A percentile compares a stretch with the other conserved stretches of the same genome.
Evolutionary conservation across 2,329 filamentous ascomycete genomes (phyloP).

Genomic region (Cladosporium sp.): DNA sequence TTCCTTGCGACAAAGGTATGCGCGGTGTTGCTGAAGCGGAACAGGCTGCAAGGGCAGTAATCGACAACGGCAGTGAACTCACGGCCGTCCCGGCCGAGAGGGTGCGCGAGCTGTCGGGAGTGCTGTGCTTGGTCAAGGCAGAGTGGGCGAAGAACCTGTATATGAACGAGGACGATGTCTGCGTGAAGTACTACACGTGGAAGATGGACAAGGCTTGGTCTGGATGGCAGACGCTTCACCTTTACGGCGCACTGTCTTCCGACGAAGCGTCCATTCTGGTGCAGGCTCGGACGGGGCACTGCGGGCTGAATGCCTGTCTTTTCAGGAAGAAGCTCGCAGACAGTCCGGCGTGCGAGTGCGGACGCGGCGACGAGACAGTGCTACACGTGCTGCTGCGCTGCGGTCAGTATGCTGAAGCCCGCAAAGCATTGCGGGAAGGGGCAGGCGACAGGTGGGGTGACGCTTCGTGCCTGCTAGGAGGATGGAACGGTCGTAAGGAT

Average conservation of each 20-base stretch:
- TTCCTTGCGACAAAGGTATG: background rate
- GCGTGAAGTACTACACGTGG: too few relatives aligned
- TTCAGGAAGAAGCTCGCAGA: background rate
- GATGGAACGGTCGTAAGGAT: slow-evolving; percentile 21
- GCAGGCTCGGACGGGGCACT: background rate
- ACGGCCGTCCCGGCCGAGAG: slow-evolving; percentile 12
- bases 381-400: background rate
- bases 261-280: background rate
- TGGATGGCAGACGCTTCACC: background rate
- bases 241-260: background rate
- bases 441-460: slow-evolving; percentile 12
- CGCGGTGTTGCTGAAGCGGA: background rate
- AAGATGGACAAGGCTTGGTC: slow-evolving; percentile 13
- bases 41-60: background rate
- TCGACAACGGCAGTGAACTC: slow-evolving; percentile 49
- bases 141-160: too few relatives aligned
- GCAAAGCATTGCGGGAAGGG: slow-evolving; percentile 4
- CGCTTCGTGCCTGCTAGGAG: slow-evolving; percentile 18
- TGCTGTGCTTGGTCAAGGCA: slow-evolving; percentile 15
- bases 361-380: background rate
- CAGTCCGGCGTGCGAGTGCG: background rate
- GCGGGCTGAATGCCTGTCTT: background rate
- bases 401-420: background rate
- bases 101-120: slow-evolving; percentile 16
- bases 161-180: too few relatives aligned